Percentiles rank a stretch among this genome's conserved stretches.
Conservation (phyloP, 306 rosid species). For the Senna siamea region DNA sequence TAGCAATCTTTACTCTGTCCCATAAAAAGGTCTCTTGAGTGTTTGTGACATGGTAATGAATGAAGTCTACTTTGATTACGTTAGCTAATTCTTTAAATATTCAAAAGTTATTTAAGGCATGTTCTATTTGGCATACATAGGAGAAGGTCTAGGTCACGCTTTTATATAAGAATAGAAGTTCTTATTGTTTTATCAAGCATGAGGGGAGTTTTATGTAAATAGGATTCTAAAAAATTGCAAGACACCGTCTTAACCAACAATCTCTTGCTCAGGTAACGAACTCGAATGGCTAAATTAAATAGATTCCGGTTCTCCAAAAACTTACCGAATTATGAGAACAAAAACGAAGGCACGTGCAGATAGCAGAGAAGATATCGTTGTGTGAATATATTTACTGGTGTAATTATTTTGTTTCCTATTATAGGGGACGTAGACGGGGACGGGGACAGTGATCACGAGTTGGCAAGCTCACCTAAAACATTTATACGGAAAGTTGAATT, state of each 20-base stretch:
- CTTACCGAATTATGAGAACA: not conserved
- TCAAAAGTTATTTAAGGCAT: too few relatives aligned
- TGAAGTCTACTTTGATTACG: too few relatives aligned
- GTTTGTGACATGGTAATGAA: too few relatives aligned
- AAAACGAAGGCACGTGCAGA: not conserved
- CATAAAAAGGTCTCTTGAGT: too few relatives aligned
- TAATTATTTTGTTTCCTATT: slow-evolving; percentile 23
- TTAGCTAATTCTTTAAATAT: too few relatives aligned
- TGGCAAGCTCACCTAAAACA: slow-evolving; percentile 12
- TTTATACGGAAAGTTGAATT: slow-evolving; percentile 12
- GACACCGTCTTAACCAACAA: not conserved
- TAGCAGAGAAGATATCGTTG: not conserved
- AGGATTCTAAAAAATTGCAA: too few relatives aligned
- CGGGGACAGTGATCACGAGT: slow-evolving; percentile 2
- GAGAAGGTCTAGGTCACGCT: not conserved
- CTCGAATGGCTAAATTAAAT: not conserved
- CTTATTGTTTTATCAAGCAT: not conserved
- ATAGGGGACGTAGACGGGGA: too few relatives aligned
- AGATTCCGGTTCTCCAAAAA: slow-evolving; percentile 1
- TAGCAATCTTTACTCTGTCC: too few relatives aligned
- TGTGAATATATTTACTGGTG: slow-evolving; percentile 4
- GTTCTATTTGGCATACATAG: too few relatives aligned
- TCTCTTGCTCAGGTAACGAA: not conserved
- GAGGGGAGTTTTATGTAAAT: not conserved
- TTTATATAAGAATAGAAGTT: not conserved